Conservation (phyloP, 2,329 filamentous ascomycete genomes). For the Aspergillus aculeatinus region DNA sequence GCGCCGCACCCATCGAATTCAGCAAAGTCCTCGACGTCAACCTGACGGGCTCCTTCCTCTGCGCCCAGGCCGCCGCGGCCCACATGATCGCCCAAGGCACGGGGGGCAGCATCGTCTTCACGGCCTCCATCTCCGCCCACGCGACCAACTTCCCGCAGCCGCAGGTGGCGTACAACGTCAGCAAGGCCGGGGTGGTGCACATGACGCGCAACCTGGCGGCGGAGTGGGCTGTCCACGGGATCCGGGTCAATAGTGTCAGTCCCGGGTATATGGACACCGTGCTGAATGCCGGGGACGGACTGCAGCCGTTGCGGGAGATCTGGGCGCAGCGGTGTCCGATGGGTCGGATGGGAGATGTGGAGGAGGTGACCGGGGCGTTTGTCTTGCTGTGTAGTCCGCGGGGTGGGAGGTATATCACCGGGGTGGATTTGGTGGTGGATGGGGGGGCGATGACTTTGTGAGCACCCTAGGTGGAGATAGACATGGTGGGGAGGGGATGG, state of each 20-base stretch:
- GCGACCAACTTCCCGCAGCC: conserved; percentile 71
- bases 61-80: conserved; percentile 62
- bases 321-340: conserved; percentile 63
- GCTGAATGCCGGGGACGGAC: conserved; percentile 64
- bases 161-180: conserved; percentile 70
- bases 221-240: conserved; percentile 71
- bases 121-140: conserved; percentile 67
- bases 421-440: background rate
- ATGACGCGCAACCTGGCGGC: conserved; percentile 66
- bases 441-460: background rate
- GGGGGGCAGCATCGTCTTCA: conserved; percentile 48
- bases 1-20: conserved; percentile 60
- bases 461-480: no score
- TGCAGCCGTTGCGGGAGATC: conserved; percentile 53
- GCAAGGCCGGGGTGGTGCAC: conserved; percentile 65
- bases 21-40: conserved; percentile 69
- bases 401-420: background rate
- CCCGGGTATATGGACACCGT: conserved; percentile 79
- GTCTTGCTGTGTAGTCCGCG: background rate
- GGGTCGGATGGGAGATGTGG: conserved; percentile 63
- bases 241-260: conserved; percentile 67
- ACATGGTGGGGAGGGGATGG: no score
- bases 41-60: conserved; percentile 67
- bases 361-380: conserved; percentile 58
- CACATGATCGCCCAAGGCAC: conserved; percentile 23